Evolutionary conservation across 2,329 filamentous ascomycete genomes (phyloP), one percentile per base, ranked within the genome.

Genomic region (Amphichorda felina): DNA sequence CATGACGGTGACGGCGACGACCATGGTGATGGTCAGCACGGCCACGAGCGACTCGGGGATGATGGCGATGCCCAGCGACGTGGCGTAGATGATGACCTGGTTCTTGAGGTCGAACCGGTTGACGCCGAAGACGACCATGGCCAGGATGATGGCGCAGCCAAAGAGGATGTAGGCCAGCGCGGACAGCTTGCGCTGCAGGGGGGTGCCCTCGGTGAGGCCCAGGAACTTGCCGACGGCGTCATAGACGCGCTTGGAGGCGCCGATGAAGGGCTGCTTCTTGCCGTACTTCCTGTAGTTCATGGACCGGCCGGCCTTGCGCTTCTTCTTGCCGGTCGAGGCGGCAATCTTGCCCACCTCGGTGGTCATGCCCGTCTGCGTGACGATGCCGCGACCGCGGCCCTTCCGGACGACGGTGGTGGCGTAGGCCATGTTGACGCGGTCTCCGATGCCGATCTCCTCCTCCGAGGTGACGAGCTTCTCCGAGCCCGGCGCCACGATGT

Each of bases 121-220:
- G 35, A 69, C 71, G 1, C 60, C 69, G 48, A 75, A 75, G 9
- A 75, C 71, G 30, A 75, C 64, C 38, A 75, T 62, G 19, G 70
- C 70, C 19, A 75, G 57, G 15, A 73, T 49, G 9, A 74, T 53
- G n/a, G 71, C 84, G 40, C 82, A 77, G 32, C 70, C 76, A 50
- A 89, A 87, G 3, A 91, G 72, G 7, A 82, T 61, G 38, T 87
- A 79, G 9, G 84, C 84, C 40, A 91, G 68, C 46, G 82, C 82
- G 40, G 80, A 81, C 34, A 91, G 64, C 56, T 84, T 87, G 43
- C 79, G 73, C 57, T 88, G 82, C 33, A 91, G 63, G 3, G 84
- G 84, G 2, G 84, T 91, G 21, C 84, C 84, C 40, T 78, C 67
- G 4, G 66, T 70, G 18, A 75, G 50, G 33, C 70, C 75, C 36